phyloP scores from a whole-genome alignment of 169 alveolate genomes.

The Eimeria maxima region DNA sequence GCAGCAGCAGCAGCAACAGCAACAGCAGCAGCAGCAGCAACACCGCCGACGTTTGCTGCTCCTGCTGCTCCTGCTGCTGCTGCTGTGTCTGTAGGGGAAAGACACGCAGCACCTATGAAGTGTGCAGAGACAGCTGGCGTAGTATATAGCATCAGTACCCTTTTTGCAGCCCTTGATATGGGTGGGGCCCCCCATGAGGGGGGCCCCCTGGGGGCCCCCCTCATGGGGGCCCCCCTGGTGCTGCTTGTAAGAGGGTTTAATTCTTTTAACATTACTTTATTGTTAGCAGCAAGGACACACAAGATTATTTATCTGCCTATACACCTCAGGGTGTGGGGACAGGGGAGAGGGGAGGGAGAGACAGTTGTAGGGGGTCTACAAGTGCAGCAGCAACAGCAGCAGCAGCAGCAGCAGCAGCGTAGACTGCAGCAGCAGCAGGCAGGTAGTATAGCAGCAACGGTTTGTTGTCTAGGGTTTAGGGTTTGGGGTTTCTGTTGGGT shows the following conservation, averaged over 20 bases:
- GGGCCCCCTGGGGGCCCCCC: not conserved
- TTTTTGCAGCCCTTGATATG: not conserved
- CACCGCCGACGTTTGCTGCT: not conserved
- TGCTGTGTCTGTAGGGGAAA: not conserved
- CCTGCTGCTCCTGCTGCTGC: not conserved
- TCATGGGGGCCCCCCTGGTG: not conserved
- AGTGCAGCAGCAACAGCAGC: not conserved
- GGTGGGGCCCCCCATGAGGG: not conserved
- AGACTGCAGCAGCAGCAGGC: not conserved
- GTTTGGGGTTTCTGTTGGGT: no score
- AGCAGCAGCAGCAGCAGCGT: not conserved
- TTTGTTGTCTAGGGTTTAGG: no score
- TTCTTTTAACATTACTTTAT: not conserved
- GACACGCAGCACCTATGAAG: not conserved
- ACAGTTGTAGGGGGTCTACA: not conserved
- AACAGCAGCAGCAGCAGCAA: not conserved
- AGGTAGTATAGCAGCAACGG: not conserved
- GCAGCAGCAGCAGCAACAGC: constrained; percentile 22
- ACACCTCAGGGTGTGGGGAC: no score
- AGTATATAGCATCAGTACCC: not conserved
- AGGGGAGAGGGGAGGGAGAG: no score
- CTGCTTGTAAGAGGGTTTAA: not conserved
- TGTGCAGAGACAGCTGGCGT: not conserved
- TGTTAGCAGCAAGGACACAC: not conserved
- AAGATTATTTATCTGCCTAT: no score